A percentile compares a stretch with the other conserved stretches of the same genome.
These are phyloP conservation scores for Fusarium paranaense DNA, from an alignment of 2,329 filamentous ascomycete species.

Conservation along the genomic window DNA sequence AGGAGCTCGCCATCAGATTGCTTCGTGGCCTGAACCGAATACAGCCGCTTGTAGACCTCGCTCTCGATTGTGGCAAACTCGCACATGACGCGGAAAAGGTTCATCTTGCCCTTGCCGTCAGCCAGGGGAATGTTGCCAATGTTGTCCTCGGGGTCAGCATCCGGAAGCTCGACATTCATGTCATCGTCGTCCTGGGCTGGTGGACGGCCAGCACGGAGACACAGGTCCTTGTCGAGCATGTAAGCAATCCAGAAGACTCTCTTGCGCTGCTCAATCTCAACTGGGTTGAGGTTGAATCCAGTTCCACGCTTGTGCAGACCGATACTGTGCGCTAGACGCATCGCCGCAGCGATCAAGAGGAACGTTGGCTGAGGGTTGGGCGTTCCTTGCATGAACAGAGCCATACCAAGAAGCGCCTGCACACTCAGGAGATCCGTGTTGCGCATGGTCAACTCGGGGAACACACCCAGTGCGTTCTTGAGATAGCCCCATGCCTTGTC, in stretches of 20 bases:
- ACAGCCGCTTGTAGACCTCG: slow-evolving; percentile 91
- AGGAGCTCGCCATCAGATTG: slow-evolving; percentile 93
- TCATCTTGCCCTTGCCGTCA: slow-evolving; percentile 92
- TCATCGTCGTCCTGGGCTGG: slow-evolving; percentile 74
- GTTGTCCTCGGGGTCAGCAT: slow-evolving; percentile 89
- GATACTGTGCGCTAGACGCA: slow-evolving; percentile 91
- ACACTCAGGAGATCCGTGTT: slow-evolving; percentile 96
- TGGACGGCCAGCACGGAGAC: slow-evolving; percentile 68
- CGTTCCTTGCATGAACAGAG: slow-evolving; percentile 93
- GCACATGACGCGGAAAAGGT: slow-evolving; percentile 93
- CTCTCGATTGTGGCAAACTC: slow-evolving; percentile 92
- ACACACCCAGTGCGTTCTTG: slow-evolving; percentile 95
- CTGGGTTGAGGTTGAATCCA: slow-evolving; percentile 91
- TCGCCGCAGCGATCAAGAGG: slow-evolving; percentile 89
- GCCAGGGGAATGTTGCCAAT: slow-evolving; percentile 93
- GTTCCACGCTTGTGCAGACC: slow-evolving; percentile 94
- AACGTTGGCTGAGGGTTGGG: slow-evolving; percentile 96
- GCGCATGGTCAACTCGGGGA: slow-evolving; percentile 92
- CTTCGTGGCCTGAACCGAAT: slow-evolving; percentile 91
- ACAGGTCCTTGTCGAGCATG: slow-evolving; percentile 73
- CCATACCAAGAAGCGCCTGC: slow-evolving; percentile 92
- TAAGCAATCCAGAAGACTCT: slow-evolving; percentile 75
- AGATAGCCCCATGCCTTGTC: slow-evolving; percentile 95
- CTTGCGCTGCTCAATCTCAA: slow-evolving; percentile 90
- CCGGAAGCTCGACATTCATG: slow-evolving; percentile 96